These are phyloP conservation scores for Rhodomyrtus psidioides DNA, from an alignment of 441 rosid genomes.

Conservation along the genomic window DNA sequence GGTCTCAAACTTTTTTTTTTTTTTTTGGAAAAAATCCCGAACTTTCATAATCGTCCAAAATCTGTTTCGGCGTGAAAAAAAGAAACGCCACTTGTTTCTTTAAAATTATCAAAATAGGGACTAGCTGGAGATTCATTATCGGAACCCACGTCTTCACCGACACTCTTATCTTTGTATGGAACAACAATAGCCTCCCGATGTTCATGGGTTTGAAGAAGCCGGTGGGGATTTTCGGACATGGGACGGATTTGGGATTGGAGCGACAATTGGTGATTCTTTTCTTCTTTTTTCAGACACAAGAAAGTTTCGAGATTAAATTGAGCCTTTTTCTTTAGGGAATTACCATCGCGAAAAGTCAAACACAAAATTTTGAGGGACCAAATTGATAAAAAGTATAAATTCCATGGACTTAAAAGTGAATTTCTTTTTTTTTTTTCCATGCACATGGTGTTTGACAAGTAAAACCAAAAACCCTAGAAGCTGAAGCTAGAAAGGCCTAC, in stretches of 20 bases:
- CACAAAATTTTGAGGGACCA: not conserved
- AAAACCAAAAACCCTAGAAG: not conserved
- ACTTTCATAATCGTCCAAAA: not conserved
- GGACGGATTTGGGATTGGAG: not conserved
- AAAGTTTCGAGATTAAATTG: no score
- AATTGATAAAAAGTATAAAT: not conserved
- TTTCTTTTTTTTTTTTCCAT: not conserved
- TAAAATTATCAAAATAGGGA: not conserved
- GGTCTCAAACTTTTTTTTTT: no score
- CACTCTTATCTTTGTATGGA: accelerated
- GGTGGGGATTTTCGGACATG: not conserved
- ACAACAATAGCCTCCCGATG: accelerated
- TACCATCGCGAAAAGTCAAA: not conserved
- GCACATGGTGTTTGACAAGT: not conserved
- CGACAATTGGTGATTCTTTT: no score
- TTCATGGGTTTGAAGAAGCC: not conserved
- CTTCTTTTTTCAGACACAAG: not conserved
- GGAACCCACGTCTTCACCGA: not conserved
- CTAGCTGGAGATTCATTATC: not conserved
- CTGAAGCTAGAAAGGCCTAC: not conserved
- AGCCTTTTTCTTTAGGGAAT: not conserved
- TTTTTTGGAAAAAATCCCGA: not conserved
- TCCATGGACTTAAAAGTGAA: not conserved
- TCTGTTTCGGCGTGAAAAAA: not conserved
- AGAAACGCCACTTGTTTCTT: not conserved